Base-by-base conservation (phyloP, 495 filamentous ascomycete species). In the Monascus purpureus region DNA sequence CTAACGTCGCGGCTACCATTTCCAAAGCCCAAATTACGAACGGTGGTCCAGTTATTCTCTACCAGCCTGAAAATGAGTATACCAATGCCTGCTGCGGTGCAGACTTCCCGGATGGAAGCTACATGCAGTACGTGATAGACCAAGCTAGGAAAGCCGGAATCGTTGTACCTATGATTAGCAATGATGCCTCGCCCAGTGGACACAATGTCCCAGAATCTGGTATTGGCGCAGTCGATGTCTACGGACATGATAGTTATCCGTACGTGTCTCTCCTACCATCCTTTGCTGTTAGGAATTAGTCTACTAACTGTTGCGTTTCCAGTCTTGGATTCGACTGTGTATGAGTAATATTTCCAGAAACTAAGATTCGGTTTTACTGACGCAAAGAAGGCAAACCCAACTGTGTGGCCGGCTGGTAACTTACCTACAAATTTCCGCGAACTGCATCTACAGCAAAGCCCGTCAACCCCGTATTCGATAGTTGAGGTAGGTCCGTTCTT, bases 31-130 rank as follows among this genome's bases (percentile, higher is more conserved):
- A 87, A 38, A 82, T 87, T 38, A 83, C 78, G 1, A 79, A 84
- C 38, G 82, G 77, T 5, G 82, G 82, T 1, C 79, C 79, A 0
- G 63, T 87, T 14, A 82, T 87, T 32, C 59, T 86, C 2, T 63
- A 77, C 25, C 82, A 90, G 55, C 78, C 79, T 0, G 82, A 87
- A 45, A 87, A 86, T 39, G 80, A 85, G 40, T 84, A 85, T 45
- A 67, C 65, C 1, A 44, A 52, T 5, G 58, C 47, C n/a, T 56
- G 47, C 28, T 51, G 46, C 31, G 57, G 54, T 12, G 40, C 55
- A 2, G 43, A 50, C 37, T 74, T 63, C 45, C 73, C 71, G 0
- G 68, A 84, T 40, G 53, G 57, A 0, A 51, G 55, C 3, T 90
- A 86, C 47, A 76, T 87, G 57, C 60, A 74, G 28, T 73, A 75